Evolutionary conservation across 768 basidiomycete genomes (phyloP).

Genomic region (Hebeloma cylindrosporum): DNA sequence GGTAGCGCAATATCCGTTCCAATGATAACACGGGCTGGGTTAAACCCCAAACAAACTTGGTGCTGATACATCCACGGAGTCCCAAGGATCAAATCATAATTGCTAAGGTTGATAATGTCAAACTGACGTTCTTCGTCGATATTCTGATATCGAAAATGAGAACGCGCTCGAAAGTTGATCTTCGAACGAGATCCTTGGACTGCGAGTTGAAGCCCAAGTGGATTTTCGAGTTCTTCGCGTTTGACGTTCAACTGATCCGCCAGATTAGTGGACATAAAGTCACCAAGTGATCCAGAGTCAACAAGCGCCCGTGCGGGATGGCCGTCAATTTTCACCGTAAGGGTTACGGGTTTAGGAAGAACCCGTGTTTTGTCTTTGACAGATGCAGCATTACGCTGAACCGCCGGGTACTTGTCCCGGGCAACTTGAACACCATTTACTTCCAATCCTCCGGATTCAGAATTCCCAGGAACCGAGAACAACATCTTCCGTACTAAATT

Average conservation of each 20-base stretch:
- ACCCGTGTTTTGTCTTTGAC: conserved; percentile 11
- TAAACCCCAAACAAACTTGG: conserved; percentile 25
- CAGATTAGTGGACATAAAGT: conserved; percentile 37
- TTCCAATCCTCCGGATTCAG: neutral
- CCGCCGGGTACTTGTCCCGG: neutral
- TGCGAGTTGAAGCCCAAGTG: conserved; percentile 35
- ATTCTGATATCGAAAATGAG: conserved; percentile 30
- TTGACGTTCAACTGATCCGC: conserved; percentile 34
- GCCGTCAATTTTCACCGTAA: conserved; percentile 29
- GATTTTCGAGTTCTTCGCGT: conserved; percentile 24
- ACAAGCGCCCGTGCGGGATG: too few relatives aligned
- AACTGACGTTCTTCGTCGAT: conserved; percentile 28
- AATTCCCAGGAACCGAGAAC: too few relatives aligned
- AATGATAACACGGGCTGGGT: conserved; percentile 24
- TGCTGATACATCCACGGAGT: conserved; percentile 40
- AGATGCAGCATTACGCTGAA: conserved; percentile 17
- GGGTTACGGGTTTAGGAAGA: conserved; percentile 30
- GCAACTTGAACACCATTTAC: neutral
- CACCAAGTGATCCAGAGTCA: conserved; percentile 37
- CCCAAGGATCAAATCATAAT: conserved; percentile 42
- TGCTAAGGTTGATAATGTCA: conserved; percentile 38
- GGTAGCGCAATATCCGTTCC: conserved; percentile 20
- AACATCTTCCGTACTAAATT: too few relatives aligned
- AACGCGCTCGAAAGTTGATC: conserved; percentile 27
- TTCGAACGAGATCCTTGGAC: conserved; percentile 37